Percentiles rank a stretch among this genome's conserved stretches.
Evolutionary conservation across 805 yeast genomes (phyloP).

Genomic region (Starmerella cellae): DNA sequence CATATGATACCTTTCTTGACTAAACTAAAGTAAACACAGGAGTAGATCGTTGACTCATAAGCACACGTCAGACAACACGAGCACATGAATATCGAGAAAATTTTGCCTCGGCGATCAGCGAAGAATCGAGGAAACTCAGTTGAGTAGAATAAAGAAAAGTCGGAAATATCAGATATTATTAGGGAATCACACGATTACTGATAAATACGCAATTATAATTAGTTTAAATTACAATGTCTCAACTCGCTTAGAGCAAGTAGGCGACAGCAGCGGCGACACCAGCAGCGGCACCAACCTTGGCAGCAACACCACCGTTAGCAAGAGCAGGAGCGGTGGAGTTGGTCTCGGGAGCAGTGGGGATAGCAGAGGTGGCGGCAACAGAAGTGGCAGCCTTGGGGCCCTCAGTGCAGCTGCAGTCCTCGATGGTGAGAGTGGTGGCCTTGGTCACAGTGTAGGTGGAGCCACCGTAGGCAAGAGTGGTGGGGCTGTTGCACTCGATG

Average conservation of each 20-base stretch:
- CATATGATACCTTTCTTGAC: no score
- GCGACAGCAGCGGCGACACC: constrained; percentile 21
- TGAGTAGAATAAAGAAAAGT: background rate
- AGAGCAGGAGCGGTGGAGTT: constrained; percentile 16
- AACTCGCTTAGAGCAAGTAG: constrained; percentile 2
- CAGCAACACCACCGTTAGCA: constrained; percentile 18
- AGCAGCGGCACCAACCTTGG: constrained; percentile 19
- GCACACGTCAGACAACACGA: no score
- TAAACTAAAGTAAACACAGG: no score
- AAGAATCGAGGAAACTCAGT: no score
- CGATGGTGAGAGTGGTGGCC: constrained; percentile 47
- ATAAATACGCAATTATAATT: background rate
- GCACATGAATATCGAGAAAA: no score
- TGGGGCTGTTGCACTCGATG: constrained; percentile 22
- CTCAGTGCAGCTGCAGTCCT: constrained; percentile 52
- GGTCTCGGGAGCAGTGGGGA: constrained; percentile 26
- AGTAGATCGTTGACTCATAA: no score
- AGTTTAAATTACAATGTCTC: background rate
- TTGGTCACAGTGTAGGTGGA: constrained; percentile 33
- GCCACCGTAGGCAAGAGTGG: constrained; percentile 20
- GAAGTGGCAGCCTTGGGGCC: constrained; percentile 38
- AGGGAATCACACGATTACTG: background rate
- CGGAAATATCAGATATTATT: background rate
- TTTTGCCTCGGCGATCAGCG: no score
- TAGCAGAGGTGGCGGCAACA: constrained; percentile 16